Evolutionary conservation across 2,329 filamentous ascomycete genomes (phyloP).

Genomic region (Domatiomyces globalis): DNA sequence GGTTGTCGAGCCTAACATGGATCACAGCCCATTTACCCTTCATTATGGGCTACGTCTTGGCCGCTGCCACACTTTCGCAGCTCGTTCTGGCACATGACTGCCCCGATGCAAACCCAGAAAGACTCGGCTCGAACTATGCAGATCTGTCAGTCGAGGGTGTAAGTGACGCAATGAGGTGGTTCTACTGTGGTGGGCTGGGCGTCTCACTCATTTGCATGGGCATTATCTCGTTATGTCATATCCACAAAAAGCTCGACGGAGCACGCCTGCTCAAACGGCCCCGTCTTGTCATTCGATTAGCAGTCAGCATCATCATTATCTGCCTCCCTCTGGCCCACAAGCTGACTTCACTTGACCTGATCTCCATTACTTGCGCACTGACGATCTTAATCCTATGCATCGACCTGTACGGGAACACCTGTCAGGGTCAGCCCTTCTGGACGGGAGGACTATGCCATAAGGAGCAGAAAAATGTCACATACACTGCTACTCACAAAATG

Average conservation of each 20-base stretch:
- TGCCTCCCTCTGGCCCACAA: conserved; percentile 37
- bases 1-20: conserved; percentile 38
- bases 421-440: conserved; percentile 31
- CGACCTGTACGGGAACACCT: conserved; percentile 39
- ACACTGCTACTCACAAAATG: conserved; percentile 29
- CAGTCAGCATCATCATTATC: conserved; percentile 39
- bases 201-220: conserved; percentile 41
- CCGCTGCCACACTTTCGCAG: conserved; percentile 40
- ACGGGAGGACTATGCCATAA: conserved; percentile 20
- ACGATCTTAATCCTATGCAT: conserved; percentile 34
- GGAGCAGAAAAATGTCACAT: conserved; percentile 25
- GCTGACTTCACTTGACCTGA: conserved; percentile 34
- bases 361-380: conserved; percentile 34
- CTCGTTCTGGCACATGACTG: conserved; percentile 47
- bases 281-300: conserved; percentile 39
- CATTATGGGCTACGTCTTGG: conserved; percentile 48
- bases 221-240: conserved; percentile 41
- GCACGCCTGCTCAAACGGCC: conserved; percentile 37
- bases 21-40: conserved; percentile 45
- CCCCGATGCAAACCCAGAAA: conserved; percentile 32
- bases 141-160: conserved; percentile 38
- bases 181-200: conserved; percentile 50
- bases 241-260: conserved; percentile 39
- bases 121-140: conserved; percentile 39
- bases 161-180: conserved; percentile 43